Evolutionary conservation across 345 rosid species (phyloP).

Genomic region (Corchorus olitorius): DNA sequence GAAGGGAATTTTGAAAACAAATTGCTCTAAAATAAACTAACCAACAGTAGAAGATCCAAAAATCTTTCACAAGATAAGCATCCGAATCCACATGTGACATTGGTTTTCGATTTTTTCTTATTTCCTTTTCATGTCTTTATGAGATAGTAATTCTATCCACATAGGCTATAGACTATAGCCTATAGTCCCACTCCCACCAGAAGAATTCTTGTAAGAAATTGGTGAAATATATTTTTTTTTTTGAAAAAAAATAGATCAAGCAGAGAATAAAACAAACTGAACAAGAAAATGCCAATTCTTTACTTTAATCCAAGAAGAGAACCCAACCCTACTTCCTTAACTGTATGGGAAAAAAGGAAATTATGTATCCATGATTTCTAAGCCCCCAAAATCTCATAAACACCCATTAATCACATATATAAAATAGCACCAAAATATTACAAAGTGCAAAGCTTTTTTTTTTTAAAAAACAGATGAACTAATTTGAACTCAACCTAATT

Average conservation of each 20-base stretch:
- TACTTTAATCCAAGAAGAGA: slow-evolving; percentile 29
- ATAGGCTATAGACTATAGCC: not conserved
- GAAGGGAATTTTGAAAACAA: not conserved
- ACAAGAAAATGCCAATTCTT: slow-evolving; percentile 34
- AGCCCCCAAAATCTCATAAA: not conserved
- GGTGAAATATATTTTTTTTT: not conserved
- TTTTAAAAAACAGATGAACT: not conserved
- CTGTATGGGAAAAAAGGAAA: not conserved
- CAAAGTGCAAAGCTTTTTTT: slow-evolving; percentile 17
- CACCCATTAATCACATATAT: not conserved
- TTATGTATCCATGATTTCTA: no score
- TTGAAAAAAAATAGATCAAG: slow-evolving; percentile 11
- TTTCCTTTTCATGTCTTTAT: not conserved
- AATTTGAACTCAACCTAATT: not conserved
- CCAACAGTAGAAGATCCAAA: slow-evolving; percentile 27
- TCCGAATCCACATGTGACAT: slow-evolving; percentile 23
- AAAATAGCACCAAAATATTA: slow-evolving; percentile 8
- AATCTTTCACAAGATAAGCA: slow-evolving; percentile 28
- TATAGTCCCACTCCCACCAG: slow-evolving; percentile 5
- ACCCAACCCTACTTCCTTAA: not conserved
- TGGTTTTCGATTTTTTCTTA: not conserved
- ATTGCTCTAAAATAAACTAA: not conserved
- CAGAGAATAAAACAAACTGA: slow-evolving; percentile 21
- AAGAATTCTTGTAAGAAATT: not conserved
- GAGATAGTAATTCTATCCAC: slow-evolving; percentile 26